Evolutionary conservation across 2,329 filamentous ascomycete genomes (phyloP), one percentile per base, ranked within the genome.

Genomic region (Talaromyces sp.): DNA sequence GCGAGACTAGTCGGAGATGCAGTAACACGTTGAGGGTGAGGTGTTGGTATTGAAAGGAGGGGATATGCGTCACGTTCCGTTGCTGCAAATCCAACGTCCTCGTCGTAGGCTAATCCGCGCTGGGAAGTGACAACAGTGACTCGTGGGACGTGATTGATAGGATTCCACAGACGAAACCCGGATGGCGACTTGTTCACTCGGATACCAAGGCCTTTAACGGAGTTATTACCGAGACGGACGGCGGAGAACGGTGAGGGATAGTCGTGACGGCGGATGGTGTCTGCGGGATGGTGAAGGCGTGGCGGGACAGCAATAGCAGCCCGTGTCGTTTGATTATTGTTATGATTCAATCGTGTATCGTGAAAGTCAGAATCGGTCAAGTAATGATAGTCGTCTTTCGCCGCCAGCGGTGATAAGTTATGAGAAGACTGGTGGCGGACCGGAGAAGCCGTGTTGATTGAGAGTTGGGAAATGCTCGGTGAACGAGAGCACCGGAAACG

Each of bases 91-190:
- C 70, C 70, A 46, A 73, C 72, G 66, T 70, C 73, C 63, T 76
- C 74, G 70, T 73, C 69, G 46, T 65, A 64, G 59, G 62, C 67
- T 33, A 37, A 14, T 40, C 73, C 68, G 55, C 75, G 73, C 31
- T 75, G 71, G 60, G 76, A 76, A 40, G 83, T 73, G 60, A 81
- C 80, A 62, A 81, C 80, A 55, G 81, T 82, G 35, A 77, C 75
- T 63, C 83, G 82, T 44, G 84, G 85, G 55, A 85, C 83, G 74
- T 84, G 81, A 70, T 87, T 87, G 69, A 85, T 79, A 40, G 85
- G 85, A 71, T 86, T 86, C 76, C 84, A 85, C 65, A 87, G 80
- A 63, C 83, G 79, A 60, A 83, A 81, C 6, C 44, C 40, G 73
- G 46, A 72, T 69, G 62, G 68, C 63, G 66, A 72, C 12, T 69